Percentiles rank a stretch among this genome's conserved stretches.
Evolutionary conservation across 805 yeast species (phyloP).

Genomic region (Komagataella populi): DNA sequence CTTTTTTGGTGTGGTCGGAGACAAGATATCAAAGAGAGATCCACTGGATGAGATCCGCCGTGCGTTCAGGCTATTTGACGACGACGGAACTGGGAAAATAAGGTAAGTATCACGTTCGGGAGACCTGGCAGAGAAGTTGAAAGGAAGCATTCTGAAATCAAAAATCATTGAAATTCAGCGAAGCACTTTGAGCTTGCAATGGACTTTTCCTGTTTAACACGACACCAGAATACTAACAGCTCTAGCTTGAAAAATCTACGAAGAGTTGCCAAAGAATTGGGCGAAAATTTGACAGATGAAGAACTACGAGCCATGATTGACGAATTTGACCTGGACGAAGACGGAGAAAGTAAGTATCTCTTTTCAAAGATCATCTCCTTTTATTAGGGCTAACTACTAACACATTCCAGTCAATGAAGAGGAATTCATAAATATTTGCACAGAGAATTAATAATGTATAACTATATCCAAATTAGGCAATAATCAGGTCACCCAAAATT

Average conservation of each 20-base stretch:
- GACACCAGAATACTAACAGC: constrained; percentile 1
- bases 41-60: constrained; percentile 86
- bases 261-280: constrained; percentile 83
- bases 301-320: constrained; percentile 95
- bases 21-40: constrained; percentile 72
- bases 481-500: background rate
- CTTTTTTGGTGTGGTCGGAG: constrained; percentile 69
- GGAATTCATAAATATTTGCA: constrained; percentile 81
- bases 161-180: background rate
- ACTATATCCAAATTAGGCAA: background rate
- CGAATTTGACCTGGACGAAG: constrained; percentile 92
- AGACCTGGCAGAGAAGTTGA: background rate
- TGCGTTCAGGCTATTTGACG: constrained; percentile 84
- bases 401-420: constrained; percentile 50
- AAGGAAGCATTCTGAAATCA: background rate
- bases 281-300: constrained; percentile 84
- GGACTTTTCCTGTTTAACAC: background rate
- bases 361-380: background rate
- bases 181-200: background rate
- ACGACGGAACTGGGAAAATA: constrained; percentile 78
- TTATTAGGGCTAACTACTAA: constrained; percentile 12
- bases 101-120: constrained; percentile 9
- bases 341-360: constrained; percentile 61
- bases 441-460: constrained; percentile 33
- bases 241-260: constrained; percentile 57